These are phyloP conservation scores for Ophiostoma triangulosporum DNA, from an alignment of 2,329 filamentous ascomycete genomes.

Conservation along the genomic window DNA sequence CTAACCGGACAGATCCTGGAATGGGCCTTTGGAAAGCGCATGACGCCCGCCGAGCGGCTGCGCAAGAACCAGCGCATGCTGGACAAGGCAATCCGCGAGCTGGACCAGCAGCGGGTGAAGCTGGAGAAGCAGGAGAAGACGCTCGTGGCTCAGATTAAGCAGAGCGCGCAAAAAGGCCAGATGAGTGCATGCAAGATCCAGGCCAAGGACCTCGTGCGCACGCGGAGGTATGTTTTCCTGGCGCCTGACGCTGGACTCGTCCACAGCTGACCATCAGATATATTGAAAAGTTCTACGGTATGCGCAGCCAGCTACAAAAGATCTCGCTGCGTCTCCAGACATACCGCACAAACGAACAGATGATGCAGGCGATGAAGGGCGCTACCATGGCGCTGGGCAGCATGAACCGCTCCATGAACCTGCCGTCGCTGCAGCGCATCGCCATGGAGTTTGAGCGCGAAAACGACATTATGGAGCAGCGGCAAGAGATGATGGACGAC, in stretches of 20 bases:
- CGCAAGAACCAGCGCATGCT: constrained; percentile 92
- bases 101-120: constrained; percentile 89
- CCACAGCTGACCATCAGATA: constrained; percentile 42
- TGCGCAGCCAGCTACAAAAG: constrained; percentile 93
- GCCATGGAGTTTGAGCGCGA: constrained; percentile 98
- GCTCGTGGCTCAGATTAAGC: constrained; percentile 89
- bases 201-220: constrained; percentile 90
- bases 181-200: constrained; percentile 98
- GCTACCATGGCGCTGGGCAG: constrained; percentile 83
- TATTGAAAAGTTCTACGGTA: constrained; percentile 95
- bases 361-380: constrained; percentile 99
- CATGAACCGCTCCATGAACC: constrained; percentile 98
- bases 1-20: constrained; percentile 62
- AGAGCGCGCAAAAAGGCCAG: constrained; percentile 94
- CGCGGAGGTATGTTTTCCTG: constrained; percentile 46
- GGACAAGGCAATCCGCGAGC: constrained; percentile 91
- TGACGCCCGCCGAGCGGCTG: constrained; percentile 86
- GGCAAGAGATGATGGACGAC: constrained; percentile 99
- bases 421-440: constrained; percentile 87
- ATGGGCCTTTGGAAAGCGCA: constrained; percentile 98
- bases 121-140: constrained; percentile 99
- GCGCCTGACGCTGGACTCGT: neutral
- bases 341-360: constrained; percentile 95
- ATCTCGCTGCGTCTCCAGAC: constrained; percentile 72
- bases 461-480: constrained; percentile 98